These are phyloP conservation scores for carrot (Daucus carota) DNA, from an alignment of 129 eudicot genomes.

Conservation along the genomic window DNA sequence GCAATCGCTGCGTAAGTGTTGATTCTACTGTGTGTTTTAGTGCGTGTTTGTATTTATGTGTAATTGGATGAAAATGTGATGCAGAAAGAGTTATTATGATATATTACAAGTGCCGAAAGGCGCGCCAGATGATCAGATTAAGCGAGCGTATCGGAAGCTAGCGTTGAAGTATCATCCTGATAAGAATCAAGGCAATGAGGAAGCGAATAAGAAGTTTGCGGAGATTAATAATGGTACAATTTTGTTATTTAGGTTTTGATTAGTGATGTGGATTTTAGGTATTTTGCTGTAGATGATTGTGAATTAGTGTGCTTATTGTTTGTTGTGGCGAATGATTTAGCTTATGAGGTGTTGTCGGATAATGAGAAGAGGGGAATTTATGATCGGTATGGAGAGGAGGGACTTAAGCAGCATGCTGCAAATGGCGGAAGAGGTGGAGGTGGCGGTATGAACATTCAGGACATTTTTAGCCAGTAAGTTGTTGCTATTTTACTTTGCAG, in stretches of 20 bases:
- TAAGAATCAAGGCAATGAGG: slow-evolving; percentile 96
- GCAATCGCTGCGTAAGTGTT: slow-evolving; percentile 73
- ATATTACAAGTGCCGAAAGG: slow-evolving; percentile 84
- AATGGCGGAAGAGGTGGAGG: slow-evolving; percentile 92
- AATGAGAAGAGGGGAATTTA: slow-evolving; percentile 90
- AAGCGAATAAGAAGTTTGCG: slow-evolving; percentile 86
- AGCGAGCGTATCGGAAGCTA: slow-evolving; percentile 81
- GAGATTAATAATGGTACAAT: slow-evolving; percentile 80
- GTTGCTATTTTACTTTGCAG: neutral
- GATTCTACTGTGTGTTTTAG: neutral
- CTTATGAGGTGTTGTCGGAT: slow-evolving; percentile 88
- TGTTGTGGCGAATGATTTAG: slow-evolving; percentile 30
- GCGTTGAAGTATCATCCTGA: slow-evolving; percentile 98
- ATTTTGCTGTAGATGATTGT: too few species aligned
- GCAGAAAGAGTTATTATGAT: slow-evolving; percentile 92
- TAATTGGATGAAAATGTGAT: slow-evolving; percentile 2
- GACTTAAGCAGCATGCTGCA: slow-evolving; percentile 92
- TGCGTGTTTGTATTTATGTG: neutral
- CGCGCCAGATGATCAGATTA: slow-evolving; percentile 91
- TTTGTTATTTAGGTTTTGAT: neutral
- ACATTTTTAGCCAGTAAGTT: slow-evolving; percentile 84
- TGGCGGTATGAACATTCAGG: slow-evolving; percentile 92
- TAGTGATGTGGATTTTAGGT: neutral
- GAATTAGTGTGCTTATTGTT: slow-evolving; percentile 11
- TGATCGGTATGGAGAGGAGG: slow-evolving; percentile 94